phyloP scores from a whole-genome alignment of 1,284 basidiomycete genomes.

The Quambalaria eucalypti region DNA sequence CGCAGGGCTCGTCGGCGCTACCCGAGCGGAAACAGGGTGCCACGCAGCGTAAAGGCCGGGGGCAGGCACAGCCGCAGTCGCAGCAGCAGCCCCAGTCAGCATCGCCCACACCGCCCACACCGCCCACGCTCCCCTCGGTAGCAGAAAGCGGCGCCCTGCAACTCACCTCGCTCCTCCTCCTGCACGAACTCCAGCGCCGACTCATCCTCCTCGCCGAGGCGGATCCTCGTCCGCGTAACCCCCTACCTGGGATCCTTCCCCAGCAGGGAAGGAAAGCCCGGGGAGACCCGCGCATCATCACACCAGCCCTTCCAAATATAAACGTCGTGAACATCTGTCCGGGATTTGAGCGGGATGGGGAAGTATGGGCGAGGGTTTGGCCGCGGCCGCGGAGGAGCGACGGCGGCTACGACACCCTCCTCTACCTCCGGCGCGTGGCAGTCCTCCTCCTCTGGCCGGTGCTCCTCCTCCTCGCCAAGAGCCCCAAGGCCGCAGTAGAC shows the following conservation, averaged over 20 bases:
- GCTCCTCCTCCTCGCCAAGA: conserved; percentile 5
- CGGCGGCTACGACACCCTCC: too few relatives aligned
- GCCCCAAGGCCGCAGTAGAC: conserved; percentile 3
- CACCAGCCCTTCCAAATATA: conserved; percentile 15
- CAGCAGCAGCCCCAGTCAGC: not conserved
- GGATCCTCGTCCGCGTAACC: conserved; percentile 23
- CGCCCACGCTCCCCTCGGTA: conserved; percentile 7
- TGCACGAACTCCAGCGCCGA: conserved; percentile 27
- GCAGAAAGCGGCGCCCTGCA: conserved; percentile 14
- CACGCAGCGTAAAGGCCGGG: not conserved
- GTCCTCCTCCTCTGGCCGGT: conserved; percentile 4
- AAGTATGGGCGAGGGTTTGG: conserved; percentile 9
- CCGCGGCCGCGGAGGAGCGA: too few relatives aligned
- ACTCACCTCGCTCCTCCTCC: conserved; percentile 26
- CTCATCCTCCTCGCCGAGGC: conserved; percentile 31
- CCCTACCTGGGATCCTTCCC: conserved; percentile 28
- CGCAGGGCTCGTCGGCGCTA: not conserved
- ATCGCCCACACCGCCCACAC: not conserved
- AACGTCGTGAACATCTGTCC: conserved; percentile 30
- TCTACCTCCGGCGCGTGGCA: not conserved
- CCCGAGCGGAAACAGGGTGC: not conserved
- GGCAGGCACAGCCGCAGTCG: too few relatives aligned
- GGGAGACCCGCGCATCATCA: not conserved
- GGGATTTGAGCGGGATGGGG: conserved; percentile 33
- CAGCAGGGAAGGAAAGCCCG: not conserved